Evolutionary conservation across 177 flowering plant species (phyloP).

Genomic region (Vitis hybrid): DNA sequence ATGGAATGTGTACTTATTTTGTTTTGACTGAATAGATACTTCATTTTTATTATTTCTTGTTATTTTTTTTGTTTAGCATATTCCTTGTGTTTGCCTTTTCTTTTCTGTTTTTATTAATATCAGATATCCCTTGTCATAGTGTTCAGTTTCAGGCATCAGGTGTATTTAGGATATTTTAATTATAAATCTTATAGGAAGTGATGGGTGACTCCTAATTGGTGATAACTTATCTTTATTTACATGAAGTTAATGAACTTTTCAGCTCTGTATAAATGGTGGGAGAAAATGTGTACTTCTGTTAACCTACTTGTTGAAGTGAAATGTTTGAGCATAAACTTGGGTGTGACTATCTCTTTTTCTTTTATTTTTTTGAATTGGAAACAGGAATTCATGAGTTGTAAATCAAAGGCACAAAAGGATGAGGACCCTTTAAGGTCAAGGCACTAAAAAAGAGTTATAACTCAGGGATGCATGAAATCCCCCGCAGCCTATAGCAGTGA

Average conservation of each 20-base stretch:
- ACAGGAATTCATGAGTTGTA: too few species aligned
- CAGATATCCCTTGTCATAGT: neutral
- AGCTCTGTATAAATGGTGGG: neutral
- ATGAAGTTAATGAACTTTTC: neutral
- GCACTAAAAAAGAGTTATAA: too few species aligned
- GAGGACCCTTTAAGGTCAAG: too few species aligned
- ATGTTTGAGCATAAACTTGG: neutral
- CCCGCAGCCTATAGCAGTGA: too few species aligned
- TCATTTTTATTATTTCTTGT: neutral
- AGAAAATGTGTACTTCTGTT: neutral
- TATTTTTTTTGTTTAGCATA: neutral
- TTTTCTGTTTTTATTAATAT: too few species aligned
- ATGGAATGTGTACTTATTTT: constrained; percentile 14
- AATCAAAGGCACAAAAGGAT: too few species aligned
- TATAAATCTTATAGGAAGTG: neutral
- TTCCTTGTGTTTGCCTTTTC: neutral
- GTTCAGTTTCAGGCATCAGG: neutral
- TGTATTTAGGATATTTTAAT: neutral
- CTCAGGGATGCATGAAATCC: too few species aligned
- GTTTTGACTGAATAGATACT: neutral
- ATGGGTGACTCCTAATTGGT: neutral
- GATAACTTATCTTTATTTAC: neutral
- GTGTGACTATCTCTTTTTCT: too few species aligned
- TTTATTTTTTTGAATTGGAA: too few species aligned
- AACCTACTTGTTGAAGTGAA: neutral